Conservation (phyloP, 2,329 filamentous ascomycete species). For the Phyllosticta citribraziliensis region DNA sequence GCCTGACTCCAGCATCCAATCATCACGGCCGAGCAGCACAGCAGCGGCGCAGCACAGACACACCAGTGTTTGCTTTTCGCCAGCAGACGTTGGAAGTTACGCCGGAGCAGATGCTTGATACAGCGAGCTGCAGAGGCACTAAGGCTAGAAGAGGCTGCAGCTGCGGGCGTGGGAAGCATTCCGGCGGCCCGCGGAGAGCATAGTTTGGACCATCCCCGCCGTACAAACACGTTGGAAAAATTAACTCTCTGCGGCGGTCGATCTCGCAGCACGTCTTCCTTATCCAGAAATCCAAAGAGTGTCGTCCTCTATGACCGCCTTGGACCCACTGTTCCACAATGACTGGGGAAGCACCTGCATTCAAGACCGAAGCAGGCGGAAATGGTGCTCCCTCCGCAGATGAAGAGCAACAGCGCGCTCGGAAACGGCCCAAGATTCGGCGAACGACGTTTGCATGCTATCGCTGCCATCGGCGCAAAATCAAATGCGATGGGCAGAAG, state of each 20-base stretch:
- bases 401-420: constrained; percentile 2
- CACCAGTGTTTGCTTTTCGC: not conserved
- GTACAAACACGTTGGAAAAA: not conserved
- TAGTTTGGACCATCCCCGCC: not conserved
- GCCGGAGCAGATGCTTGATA: not conserved
- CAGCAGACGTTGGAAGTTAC: not conserved
- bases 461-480: constrained; percentile 10
- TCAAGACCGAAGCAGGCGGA: not conserved
- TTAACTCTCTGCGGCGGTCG: not conserved
- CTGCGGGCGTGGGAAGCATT: not conserved
- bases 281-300: not conserved
- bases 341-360: not conserved
- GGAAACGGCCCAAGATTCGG: constrained; percentile 9
- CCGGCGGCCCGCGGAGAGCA: not conserved
- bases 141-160: not conserved
- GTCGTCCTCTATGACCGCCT: not conserved
- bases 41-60: not conserved
- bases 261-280: not conserved
- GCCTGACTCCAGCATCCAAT: not conserved
- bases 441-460: constrained; percentile 7
- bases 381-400: not conserved
- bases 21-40: not conserved
- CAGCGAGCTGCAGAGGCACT: not conserved
- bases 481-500: constrained; percentile 10
- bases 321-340: not conserved